These are phyloP conservation scores for Phytopythium mirpurense DNA, from an alignment of 352 stramenopile genomes.

Conservation along the genomic window DNA sequence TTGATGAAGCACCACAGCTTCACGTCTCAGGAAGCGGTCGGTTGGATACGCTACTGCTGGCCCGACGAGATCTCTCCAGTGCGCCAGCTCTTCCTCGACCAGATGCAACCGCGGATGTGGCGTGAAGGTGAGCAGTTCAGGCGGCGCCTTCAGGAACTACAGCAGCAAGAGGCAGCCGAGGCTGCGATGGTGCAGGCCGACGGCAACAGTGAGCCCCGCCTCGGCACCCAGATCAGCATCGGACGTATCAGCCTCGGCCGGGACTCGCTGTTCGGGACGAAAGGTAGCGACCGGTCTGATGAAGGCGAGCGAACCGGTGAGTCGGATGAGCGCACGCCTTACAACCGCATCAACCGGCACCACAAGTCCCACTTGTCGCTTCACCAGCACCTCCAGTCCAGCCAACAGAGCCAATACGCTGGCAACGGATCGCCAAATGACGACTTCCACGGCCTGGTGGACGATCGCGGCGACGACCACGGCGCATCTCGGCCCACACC, in stretches of 20 bases:
- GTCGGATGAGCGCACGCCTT: too few relatives aligned
- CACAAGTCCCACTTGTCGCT: not conserved
- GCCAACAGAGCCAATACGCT: not conserved
- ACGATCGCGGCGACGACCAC: not conserved
- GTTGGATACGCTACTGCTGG: slow-evolving; percentile 93
- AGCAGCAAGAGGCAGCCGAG: slow-evolving; percentile 12
- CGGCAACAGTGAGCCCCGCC: not conserved
- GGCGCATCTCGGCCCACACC: too few relatives aligned
- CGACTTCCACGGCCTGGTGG: not conserved
- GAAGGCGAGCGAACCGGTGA: not conserved
- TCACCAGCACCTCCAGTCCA: slow-evolving; percentile 6
- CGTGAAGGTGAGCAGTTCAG: slow-evolving; percentile 39
- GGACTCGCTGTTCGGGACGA: slow-evolving; percentile 50
- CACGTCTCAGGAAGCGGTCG: slow-evolving; percentile 92
- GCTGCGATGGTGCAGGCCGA: not conserved
- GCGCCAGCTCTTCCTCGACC: slow-evolving; percentile 88
- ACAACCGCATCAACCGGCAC: not conserved
- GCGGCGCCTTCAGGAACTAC: not conserved
- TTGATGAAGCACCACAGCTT: slow-evolving; percentile 98
- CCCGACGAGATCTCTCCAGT: slow-evolving; percentile 78
- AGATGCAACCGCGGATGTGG: slow-evolving; percentile 83
- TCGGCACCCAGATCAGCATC: slow-evolving; percentile 38
- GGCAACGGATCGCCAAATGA: not conserved
- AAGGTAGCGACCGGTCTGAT: slow-evolving; percentile 15
- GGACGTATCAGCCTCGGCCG: slow-evolving; percentile 55